These are phyloP conservation scores for Epichloe gansuensis DNA, from an alignment of 2,329 filamentous ascomycete genomes.

Conservation along the genomic window DNA sequence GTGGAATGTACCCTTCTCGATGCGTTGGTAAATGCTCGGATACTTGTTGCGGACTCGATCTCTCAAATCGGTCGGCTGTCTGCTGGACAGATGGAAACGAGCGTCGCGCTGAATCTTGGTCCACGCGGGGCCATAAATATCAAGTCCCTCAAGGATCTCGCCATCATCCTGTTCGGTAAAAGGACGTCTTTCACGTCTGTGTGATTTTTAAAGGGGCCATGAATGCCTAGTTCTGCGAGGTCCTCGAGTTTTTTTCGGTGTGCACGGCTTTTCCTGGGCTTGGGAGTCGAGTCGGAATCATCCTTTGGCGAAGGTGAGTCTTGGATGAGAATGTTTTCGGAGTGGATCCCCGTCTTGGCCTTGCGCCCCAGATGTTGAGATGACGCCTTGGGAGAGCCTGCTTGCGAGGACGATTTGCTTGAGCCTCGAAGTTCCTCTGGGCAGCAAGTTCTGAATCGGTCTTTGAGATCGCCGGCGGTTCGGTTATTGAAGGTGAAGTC, in stretches of 20 bases:
- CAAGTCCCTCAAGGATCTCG: conserved; percentile 48
- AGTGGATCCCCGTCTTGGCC: conserved; percentile 35
- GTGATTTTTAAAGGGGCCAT: conserved; percentile 49
- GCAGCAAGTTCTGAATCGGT: conserved; percentile 54
- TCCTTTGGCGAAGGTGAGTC: conserved; percentile 18
- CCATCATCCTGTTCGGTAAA: conserved; percentile 52
- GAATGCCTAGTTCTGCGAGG: conserved; percentile 45
- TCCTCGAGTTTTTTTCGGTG: conserved; percentile 46
- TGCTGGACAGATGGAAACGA: conserved; percentile 42
- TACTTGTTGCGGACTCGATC: conserved; percentile 54
- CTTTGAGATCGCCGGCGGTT: conserved; percentile 51
- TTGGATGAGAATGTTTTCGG: conserved; percentile 45
- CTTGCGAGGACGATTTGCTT: conserved; percentile 16
- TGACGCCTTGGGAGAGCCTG: conserved; percentile 12
- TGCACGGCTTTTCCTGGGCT: conserved; percentile 38
- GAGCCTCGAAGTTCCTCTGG: conserved; percentile 44
- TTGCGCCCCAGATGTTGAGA: conserved; percentile 22
- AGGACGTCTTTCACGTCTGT: conserved; percentile 45
- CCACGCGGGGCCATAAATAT: conserved; percentile 51
- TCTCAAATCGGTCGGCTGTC: conserved; percentile 51
- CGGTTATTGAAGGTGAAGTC: conserved; percentile 49
- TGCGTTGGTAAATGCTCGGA: conserved; percentile 42
- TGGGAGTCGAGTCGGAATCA: conserved; percentile 24
- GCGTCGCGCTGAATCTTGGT: conserved; percentile 52
- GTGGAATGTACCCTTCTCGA: conserved; percentile 42